phyloP scores from a whole-genome alignment of 306 rosid species.

The Lathyrus tuberosus region DNA sequence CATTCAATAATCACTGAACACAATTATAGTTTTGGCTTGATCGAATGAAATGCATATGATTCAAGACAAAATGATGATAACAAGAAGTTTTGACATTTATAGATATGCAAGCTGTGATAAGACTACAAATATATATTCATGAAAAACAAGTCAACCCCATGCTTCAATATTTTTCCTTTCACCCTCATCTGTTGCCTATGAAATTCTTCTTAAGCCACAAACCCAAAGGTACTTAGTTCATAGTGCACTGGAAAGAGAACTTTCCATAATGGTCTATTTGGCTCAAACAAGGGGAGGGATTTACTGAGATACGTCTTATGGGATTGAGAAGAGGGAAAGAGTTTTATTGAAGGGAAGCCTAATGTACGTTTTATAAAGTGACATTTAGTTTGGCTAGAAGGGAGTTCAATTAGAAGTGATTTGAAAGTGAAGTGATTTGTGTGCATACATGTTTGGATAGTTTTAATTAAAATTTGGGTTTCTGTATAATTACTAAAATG shows the following conservation, averaged over 20 bases:
- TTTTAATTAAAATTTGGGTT: no score
- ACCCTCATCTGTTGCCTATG: not conserved
- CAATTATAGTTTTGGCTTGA: not conserved
- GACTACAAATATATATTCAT: slow-evolving; percentile 24
- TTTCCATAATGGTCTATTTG: no score
- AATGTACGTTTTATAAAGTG: no score
- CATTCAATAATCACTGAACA: not conserved
- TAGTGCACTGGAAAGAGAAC: no score
- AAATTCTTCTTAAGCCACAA: not conserved
- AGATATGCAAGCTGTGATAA: slow-evolving; percentile 16
- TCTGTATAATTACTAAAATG: no score
- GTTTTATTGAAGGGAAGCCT: no score
- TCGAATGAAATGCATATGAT: slow-evolving; percentile 10
- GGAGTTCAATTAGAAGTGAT: no score
- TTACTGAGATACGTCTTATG: no score
- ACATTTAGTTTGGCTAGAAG: no score
- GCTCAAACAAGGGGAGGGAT: no score
- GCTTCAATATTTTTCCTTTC: not conserved
- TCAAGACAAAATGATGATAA: not conserved
- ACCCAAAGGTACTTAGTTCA: not conserved
- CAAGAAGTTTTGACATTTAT: not conserved
- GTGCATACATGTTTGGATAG: not conserved
- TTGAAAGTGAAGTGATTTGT: not conserved
- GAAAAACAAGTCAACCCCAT: not conserved
- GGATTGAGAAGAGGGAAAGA: no score